Evolutionary conservation across 2,329 filamentous ascomycete genomes (phyloP), one percentile per base, ranked within the genome.

Genomic region (Cladobotryum protrusum): DNA sequence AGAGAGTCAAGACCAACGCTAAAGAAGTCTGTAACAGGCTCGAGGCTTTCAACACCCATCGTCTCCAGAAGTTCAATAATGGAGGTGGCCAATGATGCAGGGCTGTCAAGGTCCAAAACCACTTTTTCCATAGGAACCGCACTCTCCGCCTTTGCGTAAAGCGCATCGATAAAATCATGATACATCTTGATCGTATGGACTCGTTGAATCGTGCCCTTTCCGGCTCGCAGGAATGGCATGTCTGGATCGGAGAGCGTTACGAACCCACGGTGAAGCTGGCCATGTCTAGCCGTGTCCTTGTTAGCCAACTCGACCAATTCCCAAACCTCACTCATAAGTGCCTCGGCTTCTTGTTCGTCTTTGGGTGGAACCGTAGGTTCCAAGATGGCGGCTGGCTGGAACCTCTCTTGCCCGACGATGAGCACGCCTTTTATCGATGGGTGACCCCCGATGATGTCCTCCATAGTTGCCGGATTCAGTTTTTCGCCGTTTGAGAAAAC

Each of bases 161-260:
- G 49, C n/a, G 59, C 55, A 19, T 73, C 64, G 17, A 77, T 74
- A 48, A 74, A 70, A 1, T 67, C 60, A 18, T 65, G 58, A 53
- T 78, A 78, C 35, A 71, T 45, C 39, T 65, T 68, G 1, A 72
- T 37, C 0, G 73, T 70, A 2, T 49, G 54, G 1, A 61, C 56
- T n/a, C 72, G 66, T 57, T 72, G 72, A 6, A 78, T 56, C 0
- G 72, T 72, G 1, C 73, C 73, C 56, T 78, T 78, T 1, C 66
- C 63, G 0, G 75, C 67, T 3, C 71, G 65, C 0, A 63, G 57
- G 48, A 78, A 74, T 0, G 74, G 73, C 55, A 70, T 73, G 9
- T 63, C 55, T 0, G 69, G 65, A 8, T 64, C 62, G 0, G 72
- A 62, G 4, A 78, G 17, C 1, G 57, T 54, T 19, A 77, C 59